Base-by-base conservation (phyloP, 164 flowering plant species). In the Stephania japonica region DNA sequence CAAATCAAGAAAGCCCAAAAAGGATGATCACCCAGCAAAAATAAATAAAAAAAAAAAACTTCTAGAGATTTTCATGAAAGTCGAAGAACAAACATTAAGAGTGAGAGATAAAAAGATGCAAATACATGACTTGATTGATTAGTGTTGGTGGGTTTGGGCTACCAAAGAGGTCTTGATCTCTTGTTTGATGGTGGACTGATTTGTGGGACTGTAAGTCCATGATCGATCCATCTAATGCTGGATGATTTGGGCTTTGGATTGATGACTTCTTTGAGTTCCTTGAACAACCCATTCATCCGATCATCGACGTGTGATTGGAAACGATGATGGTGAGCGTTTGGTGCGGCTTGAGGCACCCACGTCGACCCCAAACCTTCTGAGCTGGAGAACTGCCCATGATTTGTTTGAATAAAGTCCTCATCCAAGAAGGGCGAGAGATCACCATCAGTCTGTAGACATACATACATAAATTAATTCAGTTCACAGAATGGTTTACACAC, bases 191-290 rank as follows among this genome's bases (percentile, higher is more conserved):
- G 82, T 65, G 87, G 84, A 41, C 77, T 85, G 70, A 93, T 86
- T 72, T 90, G 90, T 70, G 97, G 98, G 63, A 93, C 98, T 16
- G 86, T 84, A 32, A 88, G 83, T 23, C 75, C 83, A 71, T 91
- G 90, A 18, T 90, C 91, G 4, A 27, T 70, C 85, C 85, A 75
- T 50, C 78, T 76, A 76, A 73, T 81, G 75, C 64, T 78, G 59
- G 5, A 43, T 56, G 5, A 43, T 56, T 77, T 76, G 13, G 27
- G 38, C 25, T 50, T 70, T 13, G 56, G 47, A 32, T 70, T 69
- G 73, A 32, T 78, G n/a, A 69, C 67, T 14, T 77, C 76, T 50
- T 73, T 75, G 4, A 59, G 23, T 24, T 80, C 82, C 70, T 83
- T 86, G 66, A 78, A 75, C 43, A 42, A 14, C 44, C 73, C 78